Percentiles rank a stretch among this genome's conserved stretches.
Conservation (phyloP, 1,284 basidiomycete species). For the Malassezia caprae region DNA sequence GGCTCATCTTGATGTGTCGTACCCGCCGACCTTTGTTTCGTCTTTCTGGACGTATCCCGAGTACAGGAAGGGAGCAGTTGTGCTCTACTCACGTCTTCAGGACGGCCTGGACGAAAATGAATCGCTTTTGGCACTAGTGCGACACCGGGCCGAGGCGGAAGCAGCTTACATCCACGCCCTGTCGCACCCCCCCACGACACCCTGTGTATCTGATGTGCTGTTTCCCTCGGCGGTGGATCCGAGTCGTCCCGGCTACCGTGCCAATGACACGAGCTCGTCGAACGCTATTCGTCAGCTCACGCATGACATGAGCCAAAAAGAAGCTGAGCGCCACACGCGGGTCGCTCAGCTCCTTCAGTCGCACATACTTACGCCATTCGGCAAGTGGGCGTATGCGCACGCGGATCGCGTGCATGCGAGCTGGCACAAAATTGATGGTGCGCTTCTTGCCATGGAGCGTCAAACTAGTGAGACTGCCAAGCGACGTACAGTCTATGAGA, state of each 20-base stretch:
- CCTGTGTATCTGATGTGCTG: conserved; percentile 21
- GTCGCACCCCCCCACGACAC: conserved; percentile 21
- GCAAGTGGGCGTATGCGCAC: conserved; percentile 36
- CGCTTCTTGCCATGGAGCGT: conserved; percentile 27
- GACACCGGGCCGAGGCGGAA: conserved; percentile 35
- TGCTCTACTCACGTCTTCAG: conserved; percentile 36
- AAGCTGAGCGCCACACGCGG: conserved; percentile 29
- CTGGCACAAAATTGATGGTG: conserved; percentile 37
- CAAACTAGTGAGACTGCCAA: conserved; percentile 34
- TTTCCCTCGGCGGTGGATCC: conserved; percentile 16
- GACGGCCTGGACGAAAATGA: conserved; percentile 41
- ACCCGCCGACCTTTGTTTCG: conserved; percentile 34
- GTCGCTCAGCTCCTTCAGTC: conserved; percentile 30
- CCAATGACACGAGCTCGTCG: conserved; percentile 22
- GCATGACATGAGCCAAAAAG: conserved; percentile 23
- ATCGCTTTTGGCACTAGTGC: conserved; percentile 32
- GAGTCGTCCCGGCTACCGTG: conserved; percentile 14
- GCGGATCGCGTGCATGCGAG: conserved; percentile 26
- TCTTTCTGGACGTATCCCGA: conserved; percentile 43
- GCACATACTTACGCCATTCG: conserved; percentile 33
- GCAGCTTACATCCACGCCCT: conserved; percentile 26
- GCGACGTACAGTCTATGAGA: conserved; percentile 33
- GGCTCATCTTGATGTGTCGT: conserved; percentile 28
- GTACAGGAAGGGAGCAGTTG: conserved; percentile 33
- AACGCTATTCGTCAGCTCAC: conserved; percentile 27